Evolutionary conservation across 306 rosid species (phyloP).

Genomic region (Cyamopsis tetragonoloba): DNA sequence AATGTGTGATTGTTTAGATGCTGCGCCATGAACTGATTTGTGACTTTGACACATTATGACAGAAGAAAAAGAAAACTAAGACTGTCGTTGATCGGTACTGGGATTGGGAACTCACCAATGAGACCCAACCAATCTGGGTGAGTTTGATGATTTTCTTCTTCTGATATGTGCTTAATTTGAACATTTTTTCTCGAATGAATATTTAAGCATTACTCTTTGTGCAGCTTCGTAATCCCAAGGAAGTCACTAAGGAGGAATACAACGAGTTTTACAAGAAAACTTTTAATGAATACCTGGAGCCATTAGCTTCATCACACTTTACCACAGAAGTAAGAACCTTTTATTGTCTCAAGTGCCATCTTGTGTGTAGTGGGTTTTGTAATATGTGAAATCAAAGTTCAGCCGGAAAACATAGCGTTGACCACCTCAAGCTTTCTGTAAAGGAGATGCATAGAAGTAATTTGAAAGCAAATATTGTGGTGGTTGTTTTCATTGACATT

Average conservation of each 20-base stretch:
- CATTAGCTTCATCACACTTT: conserved; percentile 91
- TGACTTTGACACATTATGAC: conserved; percentile 21
- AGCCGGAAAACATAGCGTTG: neutral
- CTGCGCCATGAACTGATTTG: conserved; percentile 11
- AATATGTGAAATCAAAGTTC: neutral
- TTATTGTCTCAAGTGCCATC: neutral
- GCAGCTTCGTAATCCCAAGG: conserved; percentile 96
- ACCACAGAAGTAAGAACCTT: conserved; percentile 73
- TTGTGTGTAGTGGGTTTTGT: neutral
- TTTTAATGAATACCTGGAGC: conserved; percentile 87
- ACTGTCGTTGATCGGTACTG: conserved; percentile 89
- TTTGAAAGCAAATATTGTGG: neutral
- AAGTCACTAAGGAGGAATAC: conserved; percentile 83
- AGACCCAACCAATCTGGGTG: conserved; percentile 97
- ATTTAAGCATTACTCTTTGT: conserved; percentile 14
- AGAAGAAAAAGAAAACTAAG: conserved; percentile 92
- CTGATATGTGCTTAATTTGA: neutral
- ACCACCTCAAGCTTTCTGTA: neutral
- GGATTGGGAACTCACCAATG: conserved; percentile 97
- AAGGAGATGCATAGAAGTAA: neutral
- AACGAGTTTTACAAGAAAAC: conserved; percentile 90
- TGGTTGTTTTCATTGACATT: conserved; percentile 6
- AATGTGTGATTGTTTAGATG: neutral
- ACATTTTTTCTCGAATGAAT: neutral
- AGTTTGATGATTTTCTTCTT: conserved; percentile 26